These are phyloP conservation scores for Mucor piriformis DNA, from an alignment of 371 early-diverging fungal species.

Conservation along the genomic window DNA sequence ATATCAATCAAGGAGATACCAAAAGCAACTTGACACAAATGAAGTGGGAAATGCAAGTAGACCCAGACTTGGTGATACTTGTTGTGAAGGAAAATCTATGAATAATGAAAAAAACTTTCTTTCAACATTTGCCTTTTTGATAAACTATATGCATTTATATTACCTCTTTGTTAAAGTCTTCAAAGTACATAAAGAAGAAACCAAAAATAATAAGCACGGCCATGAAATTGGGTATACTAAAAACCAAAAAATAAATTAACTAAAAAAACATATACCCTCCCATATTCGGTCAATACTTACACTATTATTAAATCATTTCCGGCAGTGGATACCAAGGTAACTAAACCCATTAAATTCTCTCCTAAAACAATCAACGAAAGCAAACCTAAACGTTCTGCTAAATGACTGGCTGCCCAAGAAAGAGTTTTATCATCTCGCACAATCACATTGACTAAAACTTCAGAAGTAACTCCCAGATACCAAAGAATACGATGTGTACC, in stretches of 20 bases:
- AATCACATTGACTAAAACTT: slow-evolving; percentile 52
- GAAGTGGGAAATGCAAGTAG: slow-evolving; percentile 61
- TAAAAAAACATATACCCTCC: neutral
- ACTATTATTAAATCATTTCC: slow-evolving; percentile 38
- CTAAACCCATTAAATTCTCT: slow-evolving; percentile 53
- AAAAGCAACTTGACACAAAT: slow-evolving; percentile 58
- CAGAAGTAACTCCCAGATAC: slow-evolving; percentile 53
- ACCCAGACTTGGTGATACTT: slow-evolving; percentile 60
- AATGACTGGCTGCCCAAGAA: slow-evolving; percentile 64
- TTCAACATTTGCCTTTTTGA: neutral
- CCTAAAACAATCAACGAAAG: slow-evolving; percentile 60
- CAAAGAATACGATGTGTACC: slow-evolving; percentile 55
- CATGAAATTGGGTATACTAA: slow-evolving; percentile 52
- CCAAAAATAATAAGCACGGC: slow-evolving; percentile 56
- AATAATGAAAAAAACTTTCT: too few species aligned
- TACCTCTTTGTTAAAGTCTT: slow-evolving; percentile 57
- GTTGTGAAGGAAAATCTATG: slow-evolving; percentile 46
- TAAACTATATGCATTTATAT: neutral
- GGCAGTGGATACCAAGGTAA: slow-evolving; percentile 39
- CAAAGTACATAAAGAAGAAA: slow-evolving; percentile 59
- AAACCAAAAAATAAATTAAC: neutral
- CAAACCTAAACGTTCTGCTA: slow-evolving; percentile 61
- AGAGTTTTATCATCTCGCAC: slow-evolving; percentile 52
- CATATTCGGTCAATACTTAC: slow-evolving; percentile 14
- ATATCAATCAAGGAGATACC: slow-evolving; percentile 52